Percentiles rank a stretch among this genome's conserved stretches.
These are phyloP conservation scores for Fraxinus sp. DNA, from an alignment of 305 asterid species.

Conservation along the genomic window DNA sequence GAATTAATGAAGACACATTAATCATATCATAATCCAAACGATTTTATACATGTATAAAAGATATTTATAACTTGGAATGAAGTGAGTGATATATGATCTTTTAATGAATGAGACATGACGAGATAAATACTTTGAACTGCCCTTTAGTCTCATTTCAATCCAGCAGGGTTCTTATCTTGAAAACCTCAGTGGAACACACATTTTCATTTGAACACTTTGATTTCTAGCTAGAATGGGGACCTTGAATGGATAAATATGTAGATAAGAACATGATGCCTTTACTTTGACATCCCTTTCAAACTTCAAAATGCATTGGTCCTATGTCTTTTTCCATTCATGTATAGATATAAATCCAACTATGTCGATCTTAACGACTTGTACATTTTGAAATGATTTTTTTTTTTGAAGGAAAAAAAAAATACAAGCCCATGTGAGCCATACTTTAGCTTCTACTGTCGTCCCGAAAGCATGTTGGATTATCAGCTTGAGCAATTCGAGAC, in stretches of 20 bases:
- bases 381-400: background rate
- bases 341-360: background rate
- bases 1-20: background rate
- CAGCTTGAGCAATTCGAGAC: background rate
- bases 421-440: background rate
- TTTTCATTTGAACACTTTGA: background rate
- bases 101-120: constrained; percentile 15
- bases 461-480: background rate
- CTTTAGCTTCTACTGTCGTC: background rate
- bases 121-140: constrained; percentile 17
- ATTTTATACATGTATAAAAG: background rate
- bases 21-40: background rate
- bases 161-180: constrained; percentile 12
- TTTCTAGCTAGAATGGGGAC: background rate
- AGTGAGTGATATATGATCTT: background rate
- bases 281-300: background rate
- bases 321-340: background rate
- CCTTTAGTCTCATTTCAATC: constrained; percentile 13
- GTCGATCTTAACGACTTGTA: background rate
- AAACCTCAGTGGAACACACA: background rate
- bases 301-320: background rate
- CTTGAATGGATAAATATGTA: background rate
- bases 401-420: too few relatives aligned
- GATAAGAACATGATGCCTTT: background rate
- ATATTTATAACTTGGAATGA: background rate